Evolutionary conservation across 768 basidiomycete genomes (phyloP), one percentile per base, ranked within the genome.

Genomic region (Sarcodon aspratus): DNA sequence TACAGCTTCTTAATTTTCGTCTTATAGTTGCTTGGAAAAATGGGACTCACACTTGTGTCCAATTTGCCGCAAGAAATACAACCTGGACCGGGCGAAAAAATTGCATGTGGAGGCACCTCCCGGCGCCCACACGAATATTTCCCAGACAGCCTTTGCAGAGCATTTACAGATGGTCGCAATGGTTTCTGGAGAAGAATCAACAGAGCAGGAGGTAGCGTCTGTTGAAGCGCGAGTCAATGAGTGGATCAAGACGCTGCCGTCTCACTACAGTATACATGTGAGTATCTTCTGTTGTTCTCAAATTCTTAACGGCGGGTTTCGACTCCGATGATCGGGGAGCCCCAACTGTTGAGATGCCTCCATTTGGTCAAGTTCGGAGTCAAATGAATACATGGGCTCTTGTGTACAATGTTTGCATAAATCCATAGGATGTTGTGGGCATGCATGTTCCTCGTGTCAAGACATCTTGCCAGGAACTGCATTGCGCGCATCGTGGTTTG

Each of bases 51-150:
- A 69, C 13, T 66, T 68, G 46, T 85, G 83, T 50, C 83, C 83
- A 2, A 70, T 85, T 27, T 85, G 83, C 61, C 75, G 83, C 55
- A 80, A 78, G 58, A 46, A 68, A 0, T 85, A 78, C 64, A 60
- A 65, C 37, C 68, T 69, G 15, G 73, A 75, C 38, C 72, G 75
- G 50, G 64, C 79, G 57, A 82, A 81, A 66, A 80, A 74, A 57
- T 64, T 85, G 15, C 80, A 83, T 61, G 74, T 85, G 55, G 81
- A 78, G 40, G 27, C 40, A 27, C 15, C 40, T 42, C 15, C 27
- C 40, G 13, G 15, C 7, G 40, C 17, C 17, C 40, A 27, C 17
- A 27, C 15, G 9, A 27, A 42, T 17, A n/a, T 42, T 42, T 9
- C 40, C 13, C 40, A 27, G 40, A 27, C 40, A 17, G 40, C 40